Conservation (phyloP, 2,329 filamentous ascomycete genomes). For the Lasiodiplodia gonubiensis region DNA sequence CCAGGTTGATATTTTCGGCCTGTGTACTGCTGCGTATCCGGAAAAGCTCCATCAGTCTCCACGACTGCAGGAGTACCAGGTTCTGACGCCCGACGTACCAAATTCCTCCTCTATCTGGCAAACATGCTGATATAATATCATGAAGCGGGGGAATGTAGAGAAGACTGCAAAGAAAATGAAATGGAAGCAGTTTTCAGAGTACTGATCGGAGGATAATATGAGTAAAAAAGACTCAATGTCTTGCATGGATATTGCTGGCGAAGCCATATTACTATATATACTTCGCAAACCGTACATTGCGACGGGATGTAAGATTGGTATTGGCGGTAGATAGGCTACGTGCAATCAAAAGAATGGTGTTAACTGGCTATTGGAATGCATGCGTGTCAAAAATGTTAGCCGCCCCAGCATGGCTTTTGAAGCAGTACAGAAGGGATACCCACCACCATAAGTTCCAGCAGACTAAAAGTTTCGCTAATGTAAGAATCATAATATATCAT, state of each 20-base stretch:
- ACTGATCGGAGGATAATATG: too few relatives aligned
- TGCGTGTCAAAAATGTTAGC: neutral
- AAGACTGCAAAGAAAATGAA: accelerated
- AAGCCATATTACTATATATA: too few relatives aligned
- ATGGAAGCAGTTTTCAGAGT: too few relatives aligned
- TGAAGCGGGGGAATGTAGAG: too few relatives aligned
- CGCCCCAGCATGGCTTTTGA: neutral
- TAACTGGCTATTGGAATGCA: neutral
- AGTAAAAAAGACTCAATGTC: neutral
- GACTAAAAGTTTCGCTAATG: too few relatives aligned
- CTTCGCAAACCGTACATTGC: too few relatives aligned
- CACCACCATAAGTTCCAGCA: too few relatives aligned
- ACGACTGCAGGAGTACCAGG: too few relatives aligned
- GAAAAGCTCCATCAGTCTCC: too few relatives aligned
- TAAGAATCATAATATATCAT: too few relatives aligned
- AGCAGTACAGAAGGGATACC: neutral
- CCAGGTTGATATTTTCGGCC: neutral
- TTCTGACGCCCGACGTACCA: neutral
- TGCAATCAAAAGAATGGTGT: too few relatives aligned
- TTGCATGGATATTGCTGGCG: too few relatives aligned
- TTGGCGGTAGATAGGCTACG: neutral
- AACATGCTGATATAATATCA: neutral
- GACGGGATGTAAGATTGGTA: neutral
- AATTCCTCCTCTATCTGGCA: neutral
- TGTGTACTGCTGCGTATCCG: neutral